These are phyloP conservation scores for Clavispora santaluciae DNA, from an alignment of 805 yeast species.

Conservation along the genomic window DNA sequence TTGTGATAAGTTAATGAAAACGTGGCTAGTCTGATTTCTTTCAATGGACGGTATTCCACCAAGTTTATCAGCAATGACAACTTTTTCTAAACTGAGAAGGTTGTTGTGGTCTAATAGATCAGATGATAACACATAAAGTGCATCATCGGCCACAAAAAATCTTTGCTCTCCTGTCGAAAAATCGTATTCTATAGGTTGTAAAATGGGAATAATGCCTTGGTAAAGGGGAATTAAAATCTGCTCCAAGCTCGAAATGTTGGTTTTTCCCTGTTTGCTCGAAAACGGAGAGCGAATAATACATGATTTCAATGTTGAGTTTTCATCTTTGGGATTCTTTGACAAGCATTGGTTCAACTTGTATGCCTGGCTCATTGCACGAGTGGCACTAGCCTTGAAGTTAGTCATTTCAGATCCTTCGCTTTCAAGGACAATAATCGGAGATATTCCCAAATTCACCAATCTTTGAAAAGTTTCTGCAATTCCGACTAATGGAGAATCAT, in stretches of 20 bases:
- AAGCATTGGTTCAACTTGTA: constrained; percentile 24
- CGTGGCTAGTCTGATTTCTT: constrained; percentile 77
- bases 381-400: constrained; percentile 28
- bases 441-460: constrained; percentile 60
- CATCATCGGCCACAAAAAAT: constrained; percentile 19
- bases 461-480: constrained; percentile 54
- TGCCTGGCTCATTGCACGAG: constrained; percentile 28
- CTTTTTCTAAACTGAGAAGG: constrained; percentile 65
- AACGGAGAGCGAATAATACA: constrained; percentile 26
- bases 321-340: constrained; percentile 17
- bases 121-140: constrained; percentile 23
- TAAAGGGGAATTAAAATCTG: constrained; percentile 36
- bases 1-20: constrained; percentile 77
- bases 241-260: constrained; percentile 21
- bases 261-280: constrained; percentile 8
- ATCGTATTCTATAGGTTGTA: constrained; percentile 51
- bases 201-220: constrained; percentile 54
- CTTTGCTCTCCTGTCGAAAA: constrained; percentile 18
- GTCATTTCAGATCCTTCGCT: constrained; percentile 21
- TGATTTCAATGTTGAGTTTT: constrained; percentile 20
- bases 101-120: constrained; percentile 23
- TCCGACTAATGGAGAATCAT: constrained; percentile 32
- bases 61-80: constrained; percentile 68
- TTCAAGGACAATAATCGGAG: constrained; percentile 68
- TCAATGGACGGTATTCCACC: constrained; percentile 94